These are phyloP conservation scores for Phoma herbarum DNA, from an alignment of 2,329 filamentous ascomycete species.

Conservation along the genomic window DNA sequence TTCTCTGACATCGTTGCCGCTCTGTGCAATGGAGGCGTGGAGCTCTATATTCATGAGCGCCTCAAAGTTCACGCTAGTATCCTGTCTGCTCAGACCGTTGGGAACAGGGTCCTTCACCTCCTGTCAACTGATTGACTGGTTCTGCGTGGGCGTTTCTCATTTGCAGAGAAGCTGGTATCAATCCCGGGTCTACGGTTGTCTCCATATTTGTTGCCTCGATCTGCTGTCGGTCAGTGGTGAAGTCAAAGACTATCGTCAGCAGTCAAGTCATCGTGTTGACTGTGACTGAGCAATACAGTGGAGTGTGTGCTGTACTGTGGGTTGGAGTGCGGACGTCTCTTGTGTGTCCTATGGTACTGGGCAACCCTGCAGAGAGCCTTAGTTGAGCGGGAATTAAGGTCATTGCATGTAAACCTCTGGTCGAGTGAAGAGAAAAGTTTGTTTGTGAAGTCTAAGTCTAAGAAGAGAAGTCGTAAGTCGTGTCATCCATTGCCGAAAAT, in stretches of 20 bases:
- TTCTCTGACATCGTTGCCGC: too few species aligned
- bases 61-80: too few species aligned
- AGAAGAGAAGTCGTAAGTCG: constrained; percentile 12
- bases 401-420: background rate
- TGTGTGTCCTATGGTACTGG: background rate
- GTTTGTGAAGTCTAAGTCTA: constrained; percentile 9
- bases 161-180: background rate
- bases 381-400: background rate
- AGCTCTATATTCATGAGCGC: too few species aligned
- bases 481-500: background rate
- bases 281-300: background rate
- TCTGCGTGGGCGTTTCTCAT: background rate
- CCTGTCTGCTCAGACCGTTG: too few species aligned
- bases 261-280: background rate
- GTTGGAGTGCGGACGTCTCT: background rate
- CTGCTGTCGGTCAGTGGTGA: background rate
- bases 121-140: background rate
- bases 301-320: background rate
- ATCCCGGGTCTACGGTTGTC: background rate
- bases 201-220: too few species aligned
- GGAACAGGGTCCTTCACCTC: too few species aligned
- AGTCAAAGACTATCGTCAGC: background rate
- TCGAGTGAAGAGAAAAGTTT: background rate
- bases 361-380: background rate
- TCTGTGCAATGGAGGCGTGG: too few species aligned